Conservation (phyloP, 2,329 filamentous ascomycete genomes). For the Periconia macrospinosa region DNA sequence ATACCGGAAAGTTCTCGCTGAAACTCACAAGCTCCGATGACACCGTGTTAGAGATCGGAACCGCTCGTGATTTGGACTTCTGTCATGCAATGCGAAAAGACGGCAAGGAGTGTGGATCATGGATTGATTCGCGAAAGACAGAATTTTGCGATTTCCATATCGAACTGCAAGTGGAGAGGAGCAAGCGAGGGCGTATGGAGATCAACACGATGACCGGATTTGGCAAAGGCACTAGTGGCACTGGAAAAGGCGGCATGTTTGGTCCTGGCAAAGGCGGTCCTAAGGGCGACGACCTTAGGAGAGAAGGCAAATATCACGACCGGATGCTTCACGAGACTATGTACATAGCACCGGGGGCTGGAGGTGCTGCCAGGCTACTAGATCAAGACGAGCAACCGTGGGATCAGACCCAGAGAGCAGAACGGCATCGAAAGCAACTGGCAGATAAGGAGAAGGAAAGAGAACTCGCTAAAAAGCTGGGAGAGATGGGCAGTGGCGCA, state of each 20-base stretch:
- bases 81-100: constrained; percentile 86
- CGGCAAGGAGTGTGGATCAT: constrained; percentile 75
- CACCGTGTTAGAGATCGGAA: constrained; percentile 86
- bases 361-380: constrained; percentile 63
- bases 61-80: constrained; percentile 80
- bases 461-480: constrained; percentile 70
- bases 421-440: constrained; percentile 66
- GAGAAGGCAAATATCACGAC: constrained; percentile 55
- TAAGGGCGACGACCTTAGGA: constrained; percentile 30
- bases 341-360: constrained; percentile 46
- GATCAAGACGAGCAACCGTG: constrained; percentile 59
- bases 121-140: constrained; percentile 87
- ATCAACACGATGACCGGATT: constrained; percentile 70
- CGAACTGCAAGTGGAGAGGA: constrained; percentile 75
- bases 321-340: constrained; percentile 56
- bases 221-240: constrained; percentile 28
- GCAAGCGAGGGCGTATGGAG: constrained; percentile 70
- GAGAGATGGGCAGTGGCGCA: constrained; percentile 63
- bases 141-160: constrained; percentile 93
- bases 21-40: constrained; percentile 85
- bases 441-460: constrained; percentile 71
- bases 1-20: constrained; percentile 83
- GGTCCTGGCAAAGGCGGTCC: constrained; percentile 21
- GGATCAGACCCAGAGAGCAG: constrained; percentile 59
- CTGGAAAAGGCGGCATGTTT: constrained; percentile 37